Percentiles rank a stretch among this genome's conserved stretches.
phyloP scores from a whole-genome alignment of 148 eudicot genomes.

The Rhododendron kiyosumense region DNA sequence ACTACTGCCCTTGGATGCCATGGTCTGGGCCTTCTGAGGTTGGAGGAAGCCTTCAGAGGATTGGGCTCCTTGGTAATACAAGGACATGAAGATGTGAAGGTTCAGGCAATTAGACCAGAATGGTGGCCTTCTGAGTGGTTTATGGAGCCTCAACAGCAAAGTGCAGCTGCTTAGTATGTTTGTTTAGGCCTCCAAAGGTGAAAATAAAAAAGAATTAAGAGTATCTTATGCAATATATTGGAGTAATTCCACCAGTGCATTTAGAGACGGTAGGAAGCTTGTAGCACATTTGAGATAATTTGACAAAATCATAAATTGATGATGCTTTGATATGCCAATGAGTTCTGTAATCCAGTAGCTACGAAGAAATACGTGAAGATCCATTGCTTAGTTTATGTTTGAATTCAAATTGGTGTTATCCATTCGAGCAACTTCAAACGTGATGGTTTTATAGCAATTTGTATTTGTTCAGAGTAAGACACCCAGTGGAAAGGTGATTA shows the following conservation, averaged over 20 bases:
- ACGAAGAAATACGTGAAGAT: background rate
- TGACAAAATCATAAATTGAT: background rate
- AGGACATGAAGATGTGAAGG: constrained; percentile 61
- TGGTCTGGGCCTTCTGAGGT: constrained; percentile 72
- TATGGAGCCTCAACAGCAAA: constrained; percentile 36
- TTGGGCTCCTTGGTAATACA: constrained; percentile 41
- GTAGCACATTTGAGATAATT: background rate
- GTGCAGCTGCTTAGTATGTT: constrained; percentile 27
- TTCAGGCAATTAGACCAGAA: constrained; percentile 58
- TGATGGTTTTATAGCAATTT: background rate
- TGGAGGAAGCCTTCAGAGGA: constrained; percentile 66
- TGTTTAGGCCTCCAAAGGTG: background rate
- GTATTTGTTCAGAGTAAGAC: background rate
- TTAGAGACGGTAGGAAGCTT: background rate
- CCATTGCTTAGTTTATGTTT: background rate
- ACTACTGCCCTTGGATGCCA: constrained; percentile 76
- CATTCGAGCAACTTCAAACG: background rate
- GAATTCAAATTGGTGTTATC: background rate
- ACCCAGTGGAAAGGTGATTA: background rate
- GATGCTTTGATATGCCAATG: background rate
- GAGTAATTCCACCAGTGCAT: background rate
- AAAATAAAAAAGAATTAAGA: background rate
- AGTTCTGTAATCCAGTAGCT: background rate
- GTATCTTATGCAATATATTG: background rate
- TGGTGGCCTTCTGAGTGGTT: constrained; percentile 96